phyloP scores from a whole-genome alignment of 2,329 filamentous ascomycete genomes.

The Microdochium nivale region DNA sequence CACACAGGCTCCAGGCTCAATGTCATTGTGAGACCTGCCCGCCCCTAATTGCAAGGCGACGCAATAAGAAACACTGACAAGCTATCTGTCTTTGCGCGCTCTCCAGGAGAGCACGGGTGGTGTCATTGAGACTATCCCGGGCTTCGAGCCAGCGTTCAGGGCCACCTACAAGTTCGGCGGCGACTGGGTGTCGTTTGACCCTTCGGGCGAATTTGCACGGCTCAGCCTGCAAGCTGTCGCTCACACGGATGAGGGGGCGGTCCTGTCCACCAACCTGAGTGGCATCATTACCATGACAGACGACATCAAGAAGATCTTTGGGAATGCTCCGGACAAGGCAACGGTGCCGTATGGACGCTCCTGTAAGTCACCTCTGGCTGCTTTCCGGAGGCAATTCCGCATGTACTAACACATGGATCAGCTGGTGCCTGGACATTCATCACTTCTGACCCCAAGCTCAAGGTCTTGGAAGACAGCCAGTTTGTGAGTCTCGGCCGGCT shows the following conservation, averaged over 20 bases:
- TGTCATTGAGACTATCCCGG: constrained; percentile 6
- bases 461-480: constrained; percentile 4
- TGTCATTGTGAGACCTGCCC: not conserved
- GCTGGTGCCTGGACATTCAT: constrained; percentile 3
- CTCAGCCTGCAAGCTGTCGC: constrained; percentile 5
- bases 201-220: constrained; percentile 4
- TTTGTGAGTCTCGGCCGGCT: constrained; percentile 4
- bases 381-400: not conserved
- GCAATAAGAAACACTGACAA: not conserved
- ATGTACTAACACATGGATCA: not conserved
- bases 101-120: constrained; percentile 1
- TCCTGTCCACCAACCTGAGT: constrained; percentile 4
- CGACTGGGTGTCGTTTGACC: constrained; percentile 7
- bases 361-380: constrained; percentile 1
- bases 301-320: constrained; percentile 3
- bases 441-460: constrained; percentile 4
- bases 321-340: constrained; percentile 3
- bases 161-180: constrained; percentile 6
- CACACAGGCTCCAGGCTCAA: constrained; percentile 3
- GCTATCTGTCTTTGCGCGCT: not conserved
- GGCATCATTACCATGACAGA: constrained; percentile 4
- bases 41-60: not conserved
- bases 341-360: constrained; percentile 5
- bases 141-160: constrained; percentile 9
- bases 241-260: constrained; percentile 5